Conservation (phyloP, 805 yeast genomes). For the Nematodospora valgi region DNA sequence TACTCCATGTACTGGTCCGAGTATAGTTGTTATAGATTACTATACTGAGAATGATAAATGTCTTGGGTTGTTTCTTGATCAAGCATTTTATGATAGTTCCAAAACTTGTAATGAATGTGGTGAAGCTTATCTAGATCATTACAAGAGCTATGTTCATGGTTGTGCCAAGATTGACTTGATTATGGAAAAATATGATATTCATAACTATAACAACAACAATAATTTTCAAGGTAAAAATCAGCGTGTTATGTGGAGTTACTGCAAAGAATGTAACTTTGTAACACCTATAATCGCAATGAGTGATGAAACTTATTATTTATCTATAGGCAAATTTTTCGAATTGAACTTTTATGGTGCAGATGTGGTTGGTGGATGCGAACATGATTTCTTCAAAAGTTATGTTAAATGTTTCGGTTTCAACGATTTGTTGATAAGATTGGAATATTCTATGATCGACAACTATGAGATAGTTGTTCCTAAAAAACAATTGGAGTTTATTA, state of each 20-base stretch:
- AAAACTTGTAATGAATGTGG: constrained; percentile 80
- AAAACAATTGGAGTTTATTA: constrained; percentile 65
- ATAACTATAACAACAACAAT: constrained; percentile 14
- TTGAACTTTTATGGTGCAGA: constrained; percentile 65
- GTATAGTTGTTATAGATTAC: constrained; percentile 74
- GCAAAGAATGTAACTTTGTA: constrained; percentile 71
- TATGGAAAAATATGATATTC: constrained; percentile 48
- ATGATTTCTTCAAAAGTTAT: constrained; percentile 79
- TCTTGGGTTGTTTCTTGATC: constrained; percentile 85
- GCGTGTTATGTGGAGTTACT: constrained; percentile 87
- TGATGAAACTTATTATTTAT: constrained; percentile 83
- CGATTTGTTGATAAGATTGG: constrained; percentile 74
- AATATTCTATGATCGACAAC: constrained; percentile 70
- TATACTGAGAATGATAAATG: constrained; percentile 91
- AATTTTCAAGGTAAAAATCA: constrained; percentile 32
- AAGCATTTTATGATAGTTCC: constrained; percentile 62
- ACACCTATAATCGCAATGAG: constrained; percentile 81
- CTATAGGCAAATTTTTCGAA: constrained; percentile 92
- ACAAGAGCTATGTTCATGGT: constrained; percentile 85
- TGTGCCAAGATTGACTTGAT: constrained; percentile 75
- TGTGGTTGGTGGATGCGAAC: constrained; percentile 53
- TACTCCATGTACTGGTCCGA: constrained; percentile 93
- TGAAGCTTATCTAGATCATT: constrained; percentile 65
- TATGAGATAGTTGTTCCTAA: constrained; percentile 78
- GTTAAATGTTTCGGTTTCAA: constrained; percentile 80